These are phyloP conservation scores for Fusarium annulatum DNA, from an alignment of 2,329 filamentous ascomycete genomes.

Conservation along the genomic window DNA sequence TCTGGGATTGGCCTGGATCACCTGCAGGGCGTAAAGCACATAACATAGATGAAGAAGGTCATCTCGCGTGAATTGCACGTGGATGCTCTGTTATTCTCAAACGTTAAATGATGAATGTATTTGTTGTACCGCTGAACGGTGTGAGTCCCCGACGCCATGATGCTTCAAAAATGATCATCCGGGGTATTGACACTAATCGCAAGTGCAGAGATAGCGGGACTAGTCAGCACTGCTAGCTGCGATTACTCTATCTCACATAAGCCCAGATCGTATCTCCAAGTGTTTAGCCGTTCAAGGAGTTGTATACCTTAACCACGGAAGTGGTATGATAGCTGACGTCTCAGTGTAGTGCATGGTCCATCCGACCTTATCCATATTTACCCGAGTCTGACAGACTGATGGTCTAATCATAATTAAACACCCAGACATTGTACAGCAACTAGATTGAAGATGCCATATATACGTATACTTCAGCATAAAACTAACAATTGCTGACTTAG, in stretches of 20 bases:
- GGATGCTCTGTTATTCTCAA: not conserved
- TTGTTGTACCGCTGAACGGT: not conserved
- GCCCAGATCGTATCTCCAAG: no score
- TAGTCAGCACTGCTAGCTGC: no score
- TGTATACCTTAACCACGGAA: not conserved
- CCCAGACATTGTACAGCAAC: accelerated
- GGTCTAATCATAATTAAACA: accelerated
- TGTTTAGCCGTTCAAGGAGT: not conserved
- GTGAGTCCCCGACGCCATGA: accelerated
- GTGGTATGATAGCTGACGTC: not conserved
- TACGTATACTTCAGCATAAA: not conserved
- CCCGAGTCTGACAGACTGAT: not conserved
- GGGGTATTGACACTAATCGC: no score
- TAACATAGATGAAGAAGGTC: no score
- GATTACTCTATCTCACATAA: no score
- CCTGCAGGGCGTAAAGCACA: not conserved
- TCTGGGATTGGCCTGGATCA: accelerated
- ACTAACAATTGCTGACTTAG: not conserved
- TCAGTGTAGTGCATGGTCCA: not conserved
- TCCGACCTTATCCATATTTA: not conserved
- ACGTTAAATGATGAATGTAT: accelerated
- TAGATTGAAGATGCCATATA: not conserved
- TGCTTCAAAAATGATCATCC: not conserved
- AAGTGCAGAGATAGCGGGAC: no score
- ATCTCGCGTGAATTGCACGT: accelerated